Conservation (phyloP, 2,329 filamentous ascomycete genomes). For the Leptographium procerum region DNA sequence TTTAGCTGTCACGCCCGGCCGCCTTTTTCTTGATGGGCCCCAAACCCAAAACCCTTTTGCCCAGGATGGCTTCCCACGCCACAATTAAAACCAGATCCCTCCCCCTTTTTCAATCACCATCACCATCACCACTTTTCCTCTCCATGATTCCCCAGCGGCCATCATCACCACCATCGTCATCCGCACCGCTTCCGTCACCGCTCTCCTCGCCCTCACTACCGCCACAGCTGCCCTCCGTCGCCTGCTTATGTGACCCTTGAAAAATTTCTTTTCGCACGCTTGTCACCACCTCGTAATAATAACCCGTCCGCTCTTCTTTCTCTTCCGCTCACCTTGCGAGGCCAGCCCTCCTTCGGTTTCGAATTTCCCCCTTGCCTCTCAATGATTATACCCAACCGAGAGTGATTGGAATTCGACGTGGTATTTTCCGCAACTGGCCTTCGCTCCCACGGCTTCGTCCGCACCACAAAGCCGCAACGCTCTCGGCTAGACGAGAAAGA, state of each 20-base stretch:
- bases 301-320: neutral
- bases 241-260: neutral
- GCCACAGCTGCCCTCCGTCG: constrained; percentile 7
- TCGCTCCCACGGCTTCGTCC: neutral
- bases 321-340: neutral
- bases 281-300: neutral
- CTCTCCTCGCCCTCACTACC: constrained; percentile 3
- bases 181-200: constrained; percentile 9
- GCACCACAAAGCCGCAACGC: neutral
- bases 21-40: constrained; percentile 14
- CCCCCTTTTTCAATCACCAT: constrained; percentile 12
- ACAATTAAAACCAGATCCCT: constrained; percentile 11
- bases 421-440: neutral
- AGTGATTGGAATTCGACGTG: neutral
- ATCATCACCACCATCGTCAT: constrained; percentile 16
- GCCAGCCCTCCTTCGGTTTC: neutral
- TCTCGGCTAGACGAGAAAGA: neutral
- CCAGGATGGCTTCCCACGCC: constrained; percentile 15
- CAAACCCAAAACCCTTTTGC: constrained; percentile 11
- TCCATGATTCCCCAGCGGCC: constrained; percentile 6
- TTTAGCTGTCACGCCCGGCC: constrained; percentile 14
- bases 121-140: constrained; percentile 9
- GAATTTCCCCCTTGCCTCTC: neutral
- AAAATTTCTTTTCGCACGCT: constrained; percentile 1
- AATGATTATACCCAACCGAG: neutral